Evolutionary conservation across 1,139 yeast species (phyloP).

Genomic region (Candida neerlandica): DNA sequence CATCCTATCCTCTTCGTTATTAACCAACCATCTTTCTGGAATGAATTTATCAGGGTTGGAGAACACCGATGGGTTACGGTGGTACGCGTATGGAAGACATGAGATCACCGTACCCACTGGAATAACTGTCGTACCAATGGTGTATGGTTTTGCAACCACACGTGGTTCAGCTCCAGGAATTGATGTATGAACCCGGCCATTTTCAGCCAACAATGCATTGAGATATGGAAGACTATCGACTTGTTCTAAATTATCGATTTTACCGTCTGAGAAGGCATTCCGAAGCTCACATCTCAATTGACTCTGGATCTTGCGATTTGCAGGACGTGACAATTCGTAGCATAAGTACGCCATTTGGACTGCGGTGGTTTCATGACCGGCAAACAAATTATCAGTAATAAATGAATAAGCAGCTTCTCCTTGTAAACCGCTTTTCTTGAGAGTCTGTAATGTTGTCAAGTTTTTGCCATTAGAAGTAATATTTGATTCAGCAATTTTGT

Average conservation of each 20-base stretch:
- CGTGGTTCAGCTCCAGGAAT: slow-evolving; percentile 80
- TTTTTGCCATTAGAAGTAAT: slow-evolving; percentile 25
- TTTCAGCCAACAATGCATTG: slow-evolving; percentile 61
- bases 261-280: slow-evolving; percentile 30
- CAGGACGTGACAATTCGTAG: slow-evolving; percentile 60
- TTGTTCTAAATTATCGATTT: slow-evolving; percentile 35
- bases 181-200: slow-evolving; percentile 63
- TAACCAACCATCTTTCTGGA: slow-evolving; percentile 65
- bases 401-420: slow-evolving; percentile 44
- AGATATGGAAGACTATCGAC: slow-evolving; percentile 57
- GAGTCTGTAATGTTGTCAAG: slow-evolving; percentile 36
- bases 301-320: slow-evolving; percentile 42
- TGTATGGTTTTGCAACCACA: slow-evolving; percentile 36
- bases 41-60: slow-evolving; percentile 52
- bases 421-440: slow-evolving; percentile 34
- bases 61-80: slow-evolving; percentile 53
- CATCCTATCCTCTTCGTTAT: slow-evolving; percentile 32
- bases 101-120: slow-evolving; percentile 63
- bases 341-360: slow-evolving; percentile 61
- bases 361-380: slow-evolving; percentile 82
- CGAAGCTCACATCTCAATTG: slow-evolving; percentile 46
- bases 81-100: slow-evolving; percentile 68
- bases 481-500: slow-evolving; percentile 38
- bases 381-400: slow-evolving; percentile 48
- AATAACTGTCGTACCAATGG: slow-evolving; percentile 19